phyloP scores from a whole-genome alignment of 108 stramenopile species.

The Discostella stelligeroides region DNA sequence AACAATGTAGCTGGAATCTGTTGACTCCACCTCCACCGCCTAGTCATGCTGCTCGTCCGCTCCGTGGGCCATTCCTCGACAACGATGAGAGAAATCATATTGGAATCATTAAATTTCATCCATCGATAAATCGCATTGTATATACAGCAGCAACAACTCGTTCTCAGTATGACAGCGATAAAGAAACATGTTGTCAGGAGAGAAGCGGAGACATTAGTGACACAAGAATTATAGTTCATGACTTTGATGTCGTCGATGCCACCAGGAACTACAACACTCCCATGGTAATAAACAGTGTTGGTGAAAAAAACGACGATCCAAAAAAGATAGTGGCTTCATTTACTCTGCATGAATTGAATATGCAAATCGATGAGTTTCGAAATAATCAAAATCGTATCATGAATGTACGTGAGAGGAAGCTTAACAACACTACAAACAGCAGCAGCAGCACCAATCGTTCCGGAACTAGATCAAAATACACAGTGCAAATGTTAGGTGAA shows the following conservation, averaged over 20 bases:
- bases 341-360: conserved; percentile 23
- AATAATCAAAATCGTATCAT: background rate
- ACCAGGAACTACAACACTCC: background rate
- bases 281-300: background rate
- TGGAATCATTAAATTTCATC: conserved; percentile 37
- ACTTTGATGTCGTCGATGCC: conserved; percentile 14
- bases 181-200: conserved; percentile 3
- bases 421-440: background rate
- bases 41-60: no score
- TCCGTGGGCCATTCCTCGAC: background rate
- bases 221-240: conserved; percentile 33
- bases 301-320: background rate
- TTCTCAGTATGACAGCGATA: conserved; percentile 11
- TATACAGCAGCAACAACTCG: conserved; percentile 34
- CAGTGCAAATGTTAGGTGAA: conserved; percentile 22
- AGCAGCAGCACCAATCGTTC: background rate
- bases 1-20: conserved; percentile 2
- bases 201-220: conserved; percentile 2
- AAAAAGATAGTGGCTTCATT: conserved; percentile 15
- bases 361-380: conserved; percentile 17
- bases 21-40: background rate
- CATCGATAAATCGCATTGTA: conserved; percentile 23
- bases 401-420: background rate
- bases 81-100: conserved; percentile 24
- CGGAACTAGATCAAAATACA: background rate